These are phyloP conservation scores for Epichloe elymi DNA, from an alignment of 2,329 filamentous ascomycete genomes.

Conservation along the genomic window DNA sequence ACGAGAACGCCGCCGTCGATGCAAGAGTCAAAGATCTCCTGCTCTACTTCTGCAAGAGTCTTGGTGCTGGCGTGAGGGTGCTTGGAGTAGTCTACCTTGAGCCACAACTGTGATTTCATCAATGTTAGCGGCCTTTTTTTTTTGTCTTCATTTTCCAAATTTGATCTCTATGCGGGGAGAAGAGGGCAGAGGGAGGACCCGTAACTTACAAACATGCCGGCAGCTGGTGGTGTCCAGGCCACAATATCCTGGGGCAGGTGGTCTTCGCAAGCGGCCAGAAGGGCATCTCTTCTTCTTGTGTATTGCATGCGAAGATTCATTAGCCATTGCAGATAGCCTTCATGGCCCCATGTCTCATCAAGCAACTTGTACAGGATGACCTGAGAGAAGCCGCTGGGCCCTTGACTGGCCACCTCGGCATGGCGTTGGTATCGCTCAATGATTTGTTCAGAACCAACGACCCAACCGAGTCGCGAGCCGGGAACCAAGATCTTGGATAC, in stretches of 20 bases:
- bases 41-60: conserved; percentile 56
- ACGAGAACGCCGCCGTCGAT: conserved; percentile 69
- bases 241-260: conserved; percentile 63
- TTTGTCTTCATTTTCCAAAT: not conserved
- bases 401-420: conserved; percentile 73
- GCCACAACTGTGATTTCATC: conserved; percentile 46
- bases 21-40: conserved; percentile 69
- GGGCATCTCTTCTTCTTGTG: conserved; percentile 60
- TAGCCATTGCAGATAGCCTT: conserved; percentile 80
- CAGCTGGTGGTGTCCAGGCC: conserved; percentile 64
- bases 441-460: conserved; percentile 76
- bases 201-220: conserved; percentile 81
- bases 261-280: conserved; percentile 69
- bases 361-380: conserved; percentile 76
- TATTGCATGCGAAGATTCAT: conserved; percentile 73
- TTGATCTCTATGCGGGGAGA: not conserved
- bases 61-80: conserved; percentile 47
- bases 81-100: conserved; percentile 51
- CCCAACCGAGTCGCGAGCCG: conserved; percentile 73
- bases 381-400: conserved; percentile 74
- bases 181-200: not conserved
- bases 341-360: conserved; percentile 89
- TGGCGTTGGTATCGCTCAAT: conserved; percentile 72
- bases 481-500: conserved; percentile 87
- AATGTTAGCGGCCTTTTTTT: not conserved